phyloP scores from a whole-genome alignment of 805 yeast species.

The Candida insectalens region DNA sequence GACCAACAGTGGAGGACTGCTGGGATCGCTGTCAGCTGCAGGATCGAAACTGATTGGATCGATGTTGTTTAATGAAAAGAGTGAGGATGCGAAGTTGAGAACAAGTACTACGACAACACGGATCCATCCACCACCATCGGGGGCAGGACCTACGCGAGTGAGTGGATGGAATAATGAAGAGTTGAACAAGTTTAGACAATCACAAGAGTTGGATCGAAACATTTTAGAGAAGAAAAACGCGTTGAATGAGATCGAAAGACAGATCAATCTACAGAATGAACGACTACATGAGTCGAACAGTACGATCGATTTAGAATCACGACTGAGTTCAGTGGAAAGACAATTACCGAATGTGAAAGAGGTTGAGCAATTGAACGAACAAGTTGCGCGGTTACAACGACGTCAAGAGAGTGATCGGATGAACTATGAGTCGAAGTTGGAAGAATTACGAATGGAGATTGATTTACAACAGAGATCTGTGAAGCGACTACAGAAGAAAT shows the following conservation, averaged over 20 bases:
- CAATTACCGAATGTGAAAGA: constrained; percentile 8
- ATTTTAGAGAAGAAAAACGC: constrained; percentile 4
- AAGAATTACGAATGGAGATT: constrained; percentile 47
- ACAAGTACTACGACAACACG: too few species aligned
- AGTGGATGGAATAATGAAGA: constrained; percentile 6
- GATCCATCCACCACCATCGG: too few species aligned
- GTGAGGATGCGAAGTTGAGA: constrained; percentile 1
- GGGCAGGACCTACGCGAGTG: not conserved
- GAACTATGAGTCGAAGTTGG: constrained; percentile 58
- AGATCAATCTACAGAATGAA: constrained; percentile 3
- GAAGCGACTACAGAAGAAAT: constrained; percentile 14
- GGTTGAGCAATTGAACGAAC: constrained; percentile 13
- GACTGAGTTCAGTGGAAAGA: constrained; percentile 4
- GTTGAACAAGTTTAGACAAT: constrained; percentile 1
- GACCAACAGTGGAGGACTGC: constrained; percentile 10
- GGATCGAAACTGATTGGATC: constrained; percentile 20
- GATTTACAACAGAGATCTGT: constrained; percentile 17
- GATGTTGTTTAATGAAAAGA: constrained; percentile 19
- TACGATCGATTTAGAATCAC: constrained; percentile 2
- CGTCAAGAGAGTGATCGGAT: constrained; percentile 44
- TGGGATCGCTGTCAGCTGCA: constrained; percentile 18
- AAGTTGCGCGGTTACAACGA: constrained; percentile 13
- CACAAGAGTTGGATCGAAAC: constrained; percentile 4
- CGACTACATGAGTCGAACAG: not conserved
- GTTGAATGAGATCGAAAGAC: constrained; percentile 7